phyloP scores from a whole-genome alignment of 768 basidiomycete species.

The Imleria badia region DNA sequence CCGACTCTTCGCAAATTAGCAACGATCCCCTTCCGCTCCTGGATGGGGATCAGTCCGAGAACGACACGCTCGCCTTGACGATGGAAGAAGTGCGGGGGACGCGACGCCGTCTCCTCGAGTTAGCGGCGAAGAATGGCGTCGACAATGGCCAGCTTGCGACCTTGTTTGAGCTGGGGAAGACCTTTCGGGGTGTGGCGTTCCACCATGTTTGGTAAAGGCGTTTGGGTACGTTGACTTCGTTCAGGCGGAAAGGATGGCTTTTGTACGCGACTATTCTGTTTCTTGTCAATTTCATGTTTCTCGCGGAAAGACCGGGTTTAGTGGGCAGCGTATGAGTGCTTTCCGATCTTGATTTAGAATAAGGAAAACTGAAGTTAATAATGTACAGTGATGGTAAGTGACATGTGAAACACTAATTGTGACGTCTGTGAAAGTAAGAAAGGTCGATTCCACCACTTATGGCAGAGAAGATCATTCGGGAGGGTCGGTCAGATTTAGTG shows the following conservation, averaged over 20 bases:
- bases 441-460: neutral
- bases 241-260: neutral
- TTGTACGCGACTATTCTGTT: neutral
- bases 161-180: conserved; percentile 23
- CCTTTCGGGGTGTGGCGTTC: conserved; percentile 22
- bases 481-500: conserved; percentile 13
- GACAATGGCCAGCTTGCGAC: conserved; percentile 12
- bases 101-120: conserved; percentile 15
- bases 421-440: neutral
- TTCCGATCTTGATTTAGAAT: neutral
- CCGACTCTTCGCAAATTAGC: neutral
- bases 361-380: neutral
- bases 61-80: conserved; percentile 17
- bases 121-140: neutral
- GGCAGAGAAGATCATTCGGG: neutral
- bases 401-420: neutral
- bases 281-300: neutral
- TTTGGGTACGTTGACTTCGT: neutral
- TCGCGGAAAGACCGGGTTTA: neutral
- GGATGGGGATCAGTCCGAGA: neutral
- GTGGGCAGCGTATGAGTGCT: neutral
- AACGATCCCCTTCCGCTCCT: neutral
- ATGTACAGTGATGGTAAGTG: conserved; percentile 4
- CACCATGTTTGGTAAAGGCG: conserved; percentile 25
- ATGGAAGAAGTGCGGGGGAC: conserved; percentile 15